phyloP scores from a whole-genome alignment of 306 rosid species.

The Dalbergia cochinchinensis region DNA sequence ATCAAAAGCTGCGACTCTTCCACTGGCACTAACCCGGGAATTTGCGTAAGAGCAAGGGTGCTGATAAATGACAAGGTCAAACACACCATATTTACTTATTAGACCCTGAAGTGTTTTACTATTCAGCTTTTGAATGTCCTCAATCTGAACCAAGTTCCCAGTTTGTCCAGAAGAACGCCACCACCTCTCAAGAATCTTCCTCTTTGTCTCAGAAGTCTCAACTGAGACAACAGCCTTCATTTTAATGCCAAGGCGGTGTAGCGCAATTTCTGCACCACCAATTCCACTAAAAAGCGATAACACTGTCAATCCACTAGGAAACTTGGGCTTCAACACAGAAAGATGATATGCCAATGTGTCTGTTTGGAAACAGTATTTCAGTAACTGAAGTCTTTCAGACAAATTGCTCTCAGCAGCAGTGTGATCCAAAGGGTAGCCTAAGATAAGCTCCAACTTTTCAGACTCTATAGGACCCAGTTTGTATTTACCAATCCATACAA shows the following conservation, averaged over 20 bases:
- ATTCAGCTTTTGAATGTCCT: conserved; percentile 73
- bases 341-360: conserved; percentile 83
- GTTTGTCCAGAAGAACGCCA: conserved; percentile 72
- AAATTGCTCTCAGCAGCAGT: conserved; percentile 58
- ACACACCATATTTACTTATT: conserved; percentile 61
- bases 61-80: conserved; percentile 83
- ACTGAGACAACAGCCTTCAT: conserved; percentile 78
- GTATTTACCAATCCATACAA: conserved; percentile 75
- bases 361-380: conserved; percentile 82
- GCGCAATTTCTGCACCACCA: conserved; percentile 87
- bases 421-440: conserved; percentile 85
- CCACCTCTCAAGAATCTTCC: conserved; percentile 83
- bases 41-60: conserved; percentile 58
- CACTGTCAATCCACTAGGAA: conserved; percentile 73
- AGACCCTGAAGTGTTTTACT: conserved; percentile 64
- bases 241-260: conserved; percentile 78
- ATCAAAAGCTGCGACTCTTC: conserved; percentile 56
- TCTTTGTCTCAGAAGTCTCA: conserved; percentile 69
- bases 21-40: conserved; percentile 43
- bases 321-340: conserved; percentile 72
- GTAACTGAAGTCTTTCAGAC: conserved; percentile 66
- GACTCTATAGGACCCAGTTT: conserved; percentile 71
- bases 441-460: conserved; percentile 69
- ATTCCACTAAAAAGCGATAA: conserved; percentile 81
- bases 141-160: conserved; percentile 78